Evolutionary conservation across 495 filamentous ascomycete genomes (phyloP).

Genomic region (Hypoxylon intermedium): DNA sequence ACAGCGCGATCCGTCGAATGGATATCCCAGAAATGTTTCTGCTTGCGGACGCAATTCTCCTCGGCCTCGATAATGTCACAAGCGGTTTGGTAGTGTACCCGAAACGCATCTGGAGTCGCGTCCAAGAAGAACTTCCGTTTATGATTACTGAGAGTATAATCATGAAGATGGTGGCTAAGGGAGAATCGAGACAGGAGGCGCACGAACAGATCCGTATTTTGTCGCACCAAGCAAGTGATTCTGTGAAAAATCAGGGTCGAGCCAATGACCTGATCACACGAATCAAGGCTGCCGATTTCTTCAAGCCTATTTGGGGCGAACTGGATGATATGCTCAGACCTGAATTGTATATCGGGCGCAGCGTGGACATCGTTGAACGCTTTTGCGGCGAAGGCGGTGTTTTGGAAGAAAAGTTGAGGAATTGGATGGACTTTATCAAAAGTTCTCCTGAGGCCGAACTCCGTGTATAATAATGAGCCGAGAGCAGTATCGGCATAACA

Average conservation of each 20-base stretch:
- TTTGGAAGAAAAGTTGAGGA: no score
- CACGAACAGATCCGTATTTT: slow-evolving; percentile 92
- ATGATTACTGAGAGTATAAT: slow-evolving; percentile 65
- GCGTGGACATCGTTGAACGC: slow-evolving; percentile 57
- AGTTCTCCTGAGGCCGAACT: no score
- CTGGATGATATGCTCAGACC: slow-evolving; percentile 78
- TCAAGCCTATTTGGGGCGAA: slow-evolving; percentile 78
- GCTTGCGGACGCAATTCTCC: slow-evolving; percentile 79
- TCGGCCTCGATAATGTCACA: slow-evolving; percentile 82
- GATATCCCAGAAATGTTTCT: slow-evolving; percentile 84
- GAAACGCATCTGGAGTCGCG: slow-evolving; percentile 70
- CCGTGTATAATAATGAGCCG: no score
- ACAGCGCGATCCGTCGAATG: slow-evolving; percentile 50
- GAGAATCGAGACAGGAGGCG: slow-evolving; percentile 82
- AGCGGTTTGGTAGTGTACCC: slow-evolving; percentile 88
- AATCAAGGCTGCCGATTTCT: slow-evolving; percentile 77
- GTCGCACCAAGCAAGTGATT: slow-evolving; percentile 79
- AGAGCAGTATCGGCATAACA: no score
- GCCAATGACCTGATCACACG: slow-evolving; percentile 85
- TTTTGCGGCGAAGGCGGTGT: slow-evolving; percentile 51
- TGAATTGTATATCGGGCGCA: slow-evolving; percentile 71
- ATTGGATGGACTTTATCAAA: no score
- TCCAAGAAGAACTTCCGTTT: slow-evolving; percentile 57
- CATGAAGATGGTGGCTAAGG: slow-evolving; percentile 80
- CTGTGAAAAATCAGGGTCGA: slow-evolving; percentile 79